Base-by-base conservation (phyloP, 495 filamentous ascomycete species). In the Penicillium canescens region DNA sequence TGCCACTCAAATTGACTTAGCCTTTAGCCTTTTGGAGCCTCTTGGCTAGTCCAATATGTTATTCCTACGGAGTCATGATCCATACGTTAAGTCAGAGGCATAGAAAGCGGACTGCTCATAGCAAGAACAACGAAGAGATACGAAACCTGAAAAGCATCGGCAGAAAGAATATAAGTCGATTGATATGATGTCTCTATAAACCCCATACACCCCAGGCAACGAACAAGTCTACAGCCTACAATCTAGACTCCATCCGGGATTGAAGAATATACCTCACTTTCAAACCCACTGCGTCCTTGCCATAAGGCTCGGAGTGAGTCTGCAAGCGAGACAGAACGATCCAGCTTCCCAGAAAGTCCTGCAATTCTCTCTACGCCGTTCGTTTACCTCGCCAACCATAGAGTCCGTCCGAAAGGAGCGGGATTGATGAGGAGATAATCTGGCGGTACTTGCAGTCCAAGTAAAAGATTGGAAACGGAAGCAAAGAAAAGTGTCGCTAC, bases 311-410 rank as follows among this genome's bases (percentile, higher is more conserved):
- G 66, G 70, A 57, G 68, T 64, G 68, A 71, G 76, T 79, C 77
- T 81, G 78, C 78, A 78, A 76, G 76, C 59, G 68, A 79, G 78
- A 69, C 65, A 70, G 57, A 62, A 59, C 46, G 44, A 57, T 43
- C 54, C 54, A 65, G 54, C 34, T 50, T 52, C 63, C 63, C 69
- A 60, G 56, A 46, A 54, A 44, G 41, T 28, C 45, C 53, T 71
- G 65, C 48, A 38, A 37, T 55, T 76, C 58, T 45, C 60, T 79
- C 58, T 80, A 57, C 74, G 78, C 78, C 68, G 76, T 58, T 63
- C 68, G 73, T 79, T 73, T 80, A 80, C 73, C 76, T 71, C 73
- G 62, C 60, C 76, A 77, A 78, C 69, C 77, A 78, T 74, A 16
- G 52, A 43, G 24, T 66, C 65, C 66, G 59, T 57, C 61, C 49